A percentile compares a stretch with the other conserved stretches of the same genome.
These are phyloP conservation scores for Endotrypanum monterogeii DNA, from an alignment of 208 protist species.

Conservation along the genomic window DNA sequence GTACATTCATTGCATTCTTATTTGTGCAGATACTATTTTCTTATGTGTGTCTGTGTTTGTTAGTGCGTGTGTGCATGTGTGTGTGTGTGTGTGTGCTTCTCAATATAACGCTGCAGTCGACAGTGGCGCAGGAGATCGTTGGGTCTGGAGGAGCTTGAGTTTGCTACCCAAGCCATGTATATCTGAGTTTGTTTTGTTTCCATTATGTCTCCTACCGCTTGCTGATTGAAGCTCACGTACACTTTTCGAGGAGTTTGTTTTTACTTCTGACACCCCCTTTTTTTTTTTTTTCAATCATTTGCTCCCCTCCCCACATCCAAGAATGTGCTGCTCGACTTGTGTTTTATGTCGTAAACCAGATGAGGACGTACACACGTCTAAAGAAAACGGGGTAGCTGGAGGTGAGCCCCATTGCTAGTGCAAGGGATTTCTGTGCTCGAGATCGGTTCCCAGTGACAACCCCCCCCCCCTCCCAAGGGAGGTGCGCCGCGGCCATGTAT, in stretches of 20 bases:
- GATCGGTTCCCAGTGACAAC: too few relatives aligned
- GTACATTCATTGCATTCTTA: not conserved
- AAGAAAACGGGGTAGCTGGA: not conserved
- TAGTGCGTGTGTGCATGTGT: too few relatives aligned
- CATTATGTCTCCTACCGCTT: not conserved
- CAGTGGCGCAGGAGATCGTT: not conserved
- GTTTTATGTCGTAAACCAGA: not conserved
- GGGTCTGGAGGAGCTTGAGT: not conserved
- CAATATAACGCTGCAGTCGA: too few relatives aligned
- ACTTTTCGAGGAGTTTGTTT: not conserved
- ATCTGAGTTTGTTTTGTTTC: not conserved
- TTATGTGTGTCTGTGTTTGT: not conserved
- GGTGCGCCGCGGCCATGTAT: not conserved
- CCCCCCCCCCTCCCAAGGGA: too few relatives aligned
- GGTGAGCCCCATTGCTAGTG: not conserved
- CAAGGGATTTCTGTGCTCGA: not conserved
- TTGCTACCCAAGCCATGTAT: slow-evolving; percentile 5
- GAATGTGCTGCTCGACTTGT: not conserved
- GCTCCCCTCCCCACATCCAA: not conserved
- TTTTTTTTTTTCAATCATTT: too few relatives aligned
- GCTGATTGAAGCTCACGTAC: not conserved
- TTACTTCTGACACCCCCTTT: not conserved
- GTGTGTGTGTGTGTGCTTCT: too few relatives aligned
- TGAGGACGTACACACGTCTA: not conserved
- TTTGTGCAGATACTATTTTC: not conserved